Evolutionary conservation across 192 early-diverging fungal genomes (phyloP).

Genomic region (Polychytrium aggregatum): DNA sequence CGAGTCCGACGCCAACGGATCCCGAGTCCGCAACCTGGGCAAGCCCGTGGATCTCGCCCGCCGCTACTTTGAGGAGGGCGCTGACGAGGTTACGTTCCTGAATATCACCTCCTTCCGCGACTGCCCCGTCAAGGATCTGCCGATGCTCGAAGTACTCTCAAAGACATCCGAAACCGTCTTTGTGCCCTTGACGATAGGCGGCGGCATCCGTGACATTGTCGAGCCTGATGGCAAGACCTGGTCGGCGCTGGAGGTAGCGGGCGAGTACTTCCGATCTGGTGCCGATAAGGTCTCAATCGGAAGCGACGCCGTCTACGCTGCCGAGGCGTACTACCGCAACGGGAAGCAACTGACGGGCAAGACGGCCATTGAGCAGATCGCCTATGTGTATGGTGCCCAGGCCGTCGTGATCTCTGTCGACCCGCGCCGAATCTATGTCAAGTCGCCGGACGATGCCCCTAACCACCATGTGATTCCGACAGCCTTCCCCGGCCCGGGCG

Average conservation of each 20-base stretch:
- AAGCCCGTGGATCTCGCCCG: conserved; percentile 91
- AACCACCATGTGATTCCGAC: conserved; percentile 71
- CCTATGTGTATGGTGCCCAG: conserved; percentile 87
- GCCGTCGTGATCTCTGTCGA: conserved; percentile 99
- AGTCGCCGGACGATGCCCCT: conserved; percentile 52
- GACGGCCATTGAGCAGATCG: conserved; percentile 92
- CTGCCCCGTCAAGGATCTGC: conserved; percentile 75
- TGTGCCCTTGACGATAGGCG: conserved; percentile 98
- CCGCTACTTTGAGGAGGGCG: conserved; percentile 89
- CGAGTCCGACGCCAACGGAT: conserved; percentile 40
- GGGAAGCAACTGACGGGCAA: conserved; percentile 45
- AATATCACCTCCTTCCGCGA: conserved; percentile 98
- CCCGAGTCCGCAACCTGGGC: conserved; percentile 83
- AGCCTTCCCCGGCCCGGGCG: conserved; percentile 69
- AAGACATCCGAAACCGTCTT: conserved; percentile 83
- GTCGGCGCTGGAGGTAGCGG: conserved; percentile 92
- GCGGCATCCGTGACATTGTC: conserved; percentile 86
- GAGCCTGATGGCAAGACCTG: conserved; percentile 56
- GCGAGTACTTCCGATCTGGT: conserved; percentile 96
- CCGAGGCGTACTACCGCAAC: conserved; percentile 66
- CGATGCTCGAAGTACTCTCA: conserved; percentile 91
- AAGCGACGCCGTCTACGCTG: conserved; percentile 97
- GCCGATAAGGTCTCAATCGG: conserved; percentile 99
- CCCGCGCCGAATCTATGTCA: conserved; percentile 87
- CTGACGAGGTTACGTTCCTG: conserved; percentile 96